Evolutionary conservation across 2,329 filamentous ascomycete genomes (phyloP).

Genomic region (Sphaerulina musiva): DNA sequence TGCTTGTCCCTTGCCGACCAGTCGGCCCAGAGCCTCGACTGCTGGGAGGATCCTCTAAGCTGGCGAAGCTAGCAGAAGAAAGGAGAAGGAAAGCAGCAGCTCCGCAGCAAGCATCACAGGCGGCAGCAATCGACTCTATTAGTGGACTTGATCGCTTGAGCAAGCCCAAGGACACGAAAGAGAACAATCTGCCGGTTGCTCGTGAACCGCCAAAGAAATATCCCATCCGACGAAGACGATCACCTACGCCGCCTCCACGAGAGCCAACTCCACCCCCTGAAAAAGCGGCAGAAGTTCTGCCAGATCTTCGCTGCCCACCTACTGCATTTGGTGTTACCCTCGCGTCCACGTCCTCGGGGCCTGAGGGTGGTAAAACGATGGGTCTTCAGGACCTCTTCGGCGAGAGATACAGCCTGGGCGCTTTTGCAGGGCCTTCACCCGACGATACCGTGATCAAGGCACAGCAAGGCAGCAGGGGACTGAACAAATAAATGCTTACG

Average conservation of each 20-base stretch:
- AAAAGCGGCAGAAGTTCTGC: conserved; percentile 23
- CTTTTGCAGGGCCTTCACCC: conserved; percentile 31
- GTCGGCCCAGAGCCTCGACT: conserved; percentile 51
- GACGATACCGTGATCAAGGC: conserved; percentile 29
- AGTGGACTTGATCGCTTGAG: conserved; percentile 42
- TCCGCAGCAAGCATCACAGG: conserved; percentile 10
- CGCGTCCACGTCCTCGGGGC: conserved; percentile 9
- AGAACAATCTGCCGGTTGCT: conserved; percentile 20
- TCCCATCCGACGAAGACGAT: conserved; percentile 27
- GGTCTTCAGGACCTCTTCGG: conserved; percentile 27
- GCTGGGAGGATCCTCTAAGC: conserved; percentile 79
- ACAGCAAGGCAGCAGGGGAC: conserved; percentile 29
- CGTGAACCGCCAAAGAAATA: conserved; percentile 64
- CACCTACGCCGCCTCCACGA: conserved; percentile 26
- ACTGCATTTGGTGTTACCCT: conserved; percentile 29
- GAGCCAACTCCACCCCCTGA: conserved; percentile 27
- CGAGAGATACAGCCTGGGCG: conserved; percentile 11
- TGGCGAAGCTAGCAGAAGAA: conserved; percentile 81
- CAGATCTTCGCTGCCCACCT: conserved; percentile 28
- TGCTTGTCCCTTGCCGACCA: conserved; percentile 55
- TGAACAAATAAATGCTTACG: conserved; percentile 24
- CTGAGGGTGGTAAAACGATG: conserved; percentile 12
- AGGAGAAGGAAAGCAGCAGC: conserved; percentile 68
- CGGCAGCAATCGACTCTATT: conserved; percentile 27
- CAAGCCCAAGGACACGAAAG: conserved; percentile 24